Base-by-base conservation (phyloP, 1,284 basidiomycete genomes). In the Puccinia polysora region DNA sequence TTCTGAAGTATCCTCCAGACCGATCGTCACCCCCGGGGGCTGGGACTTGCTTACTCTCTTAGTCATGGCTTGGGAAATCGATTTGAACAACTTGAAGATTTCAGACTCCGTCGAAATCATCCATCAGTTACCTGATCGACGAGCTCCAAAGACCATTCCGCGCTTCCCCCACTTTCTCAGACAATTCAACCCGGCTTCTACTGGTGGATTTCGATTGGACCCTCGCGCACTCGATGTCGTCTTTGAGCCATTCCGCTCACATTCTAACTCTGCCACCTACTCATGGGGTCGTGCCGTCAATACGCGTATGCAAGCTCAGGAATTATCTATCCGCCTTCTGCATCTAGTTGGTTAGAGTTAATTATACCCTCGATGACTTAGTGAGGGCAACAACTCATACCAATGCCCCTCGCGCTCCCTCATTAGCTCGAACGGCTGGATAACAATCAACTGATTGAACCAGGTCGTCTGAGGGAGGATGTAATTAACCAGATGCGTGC, bases 11-110 rank as follows among this genome's bases (percentile, higher is more conserved):
- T 59, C 52, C 45, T 23, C 53, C 6, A 20, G 23, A 52, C 36
- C 18, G 28, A 38, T 34, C 20, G 15, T 69, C 32, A 36, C 28
- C 1, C 52, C 67, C 38, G 67, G 67, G 8, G 67, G 20, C 8
- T 69, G 67, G 67, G 67, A 69, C 45, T 60, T 69, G 15, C 56
- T 69, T 7, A 43, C 28, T 25, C 32, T 69, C 10, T 58, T 69
- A 20, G 18, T 58, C 32, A 25, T 45, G 3, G 67, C 55, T 28
- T 69, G 67, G 67, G 67, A 69, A 58, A 47, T 69, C 45, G 67
- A 69, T 60, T 69, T 49, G 30, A 36, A 60, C 14, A 34, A 14
- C 30, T 40, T 59, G 18, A 28, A 23, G n/a, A 30, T 49, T 10
- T 23, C 55, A n/a, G 45, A 69, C 28, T 32, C 34, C 20, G 14